Conservation (phyloP, 495 filamentous ascomycete genomes). For the Poronia punctata region DNA sequence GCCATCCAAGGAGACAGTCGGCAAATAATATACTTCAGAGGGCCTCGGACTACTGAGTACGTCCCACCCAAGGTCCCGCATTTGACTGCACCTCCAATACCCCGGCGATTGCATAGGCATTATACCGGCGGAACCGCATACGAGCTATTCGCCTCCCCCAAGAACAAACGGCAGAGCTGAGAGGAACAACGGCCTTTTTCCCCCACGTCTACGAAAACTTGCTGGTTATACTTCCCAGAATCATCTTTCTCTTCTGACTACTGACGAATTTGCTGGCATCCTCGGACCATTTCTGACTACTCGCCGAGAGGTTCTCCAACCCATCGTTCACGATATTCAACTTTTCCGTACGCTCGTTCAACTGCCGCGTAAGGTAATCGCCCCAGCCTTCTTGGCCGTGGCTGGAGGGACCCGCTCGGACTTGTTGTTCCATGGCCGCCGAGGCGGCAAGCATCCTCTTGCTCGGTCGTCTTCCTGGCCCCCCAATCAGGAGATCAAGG, state of each 20-base stretch:
- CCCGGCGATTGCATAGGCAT: no score
- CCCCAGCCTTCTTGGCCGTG: slow-evolving; percentile 53
- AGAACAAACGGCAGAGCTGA: no score
- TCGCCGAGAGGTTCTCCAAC: slow-evolving; percentile 73
- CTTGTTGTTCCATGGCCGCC: slow-evolving; percentile 36
- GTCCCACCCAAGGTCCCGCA: no score
- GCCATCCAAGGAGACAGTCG: neutral
- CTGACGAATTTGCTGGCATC: slow-evolving; percentile 81
- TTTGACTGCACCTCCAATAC: no score
- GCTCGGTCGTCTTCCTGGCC: slow-evolving; percentile 76
- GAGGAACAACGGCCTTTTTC: neutral
- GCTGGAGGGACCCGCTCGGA: slow-evolving; percentile 35
- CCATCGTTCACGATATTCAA: slow-evolving; percentile 74
- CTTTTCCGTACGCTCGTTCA: slow-evolving; percentile 86
- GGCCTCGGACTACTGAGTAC: no score
- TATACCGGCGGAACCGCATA: no score
- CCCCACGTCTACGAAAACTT: slow-evolving; percentile 29
- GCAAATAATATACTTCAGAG: no score
- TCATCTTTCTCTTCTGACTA: slow-evolving; percentile 74
- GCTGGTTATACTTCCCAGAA: slow-evolving; percentile 55
- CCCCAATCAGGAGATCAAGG: slow-evolving; percentile 86
- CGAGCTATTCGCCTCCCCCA: no score
- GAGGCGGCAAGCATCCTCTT: slow-evolving; percentile 57
- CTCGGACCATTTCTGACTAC: slow-evolving; percentile 71
- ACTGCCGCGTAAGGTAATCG: slow-evolving; percentile 65